Conservation (phyloP, 1,139 yeast species). For the Debaryomyces coudertii region DNA sequence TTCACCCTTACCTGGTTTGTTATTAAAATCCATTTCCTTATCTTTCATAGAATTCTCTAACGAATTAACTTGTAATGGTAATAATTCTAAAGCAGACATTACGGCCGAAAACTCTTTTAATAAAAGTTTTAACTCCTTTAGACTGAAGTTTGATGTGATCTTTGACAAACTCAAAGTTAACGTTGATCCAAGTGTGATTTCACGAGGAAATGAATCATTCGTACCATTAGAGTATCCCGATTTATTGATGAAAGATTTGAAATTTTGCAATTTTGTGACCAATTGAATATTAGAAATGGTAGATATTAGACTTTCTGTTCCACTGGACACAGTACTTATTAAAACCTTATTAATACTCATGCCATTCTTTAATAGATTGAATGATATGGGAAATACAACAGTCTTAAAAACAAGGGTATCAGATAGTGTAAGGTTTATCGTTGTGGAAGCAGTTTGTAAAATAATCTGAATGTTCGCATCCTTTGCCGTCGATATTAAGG, state of each 20-base stretch:
- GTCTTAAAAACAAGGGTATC: constrained; percentile 18
- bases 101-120: constrained; percentile 18
- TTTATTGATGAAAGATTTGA: constrained; percentile 28
- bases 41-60: constrained; percentile 18
- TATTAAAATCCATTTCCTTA: background rate
- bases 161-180: constrained; percentile 23
- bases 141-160: constrained; percentile 19
- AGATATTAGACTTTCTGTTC: constrained; percentile 19
- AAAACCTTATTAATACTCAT: constrained; percentile 35
- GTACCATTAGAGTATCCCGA: constrained; percentile 14
- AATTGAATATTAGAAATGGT: constrained; percentile 26
- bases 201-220: constrained; percentile 24
- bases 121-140: constrained; percentile 18
- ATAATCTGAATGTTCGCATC: constrained; percentile 21
- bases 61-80: constrained; percentile 19
- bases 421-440: constrained; percentile 18
- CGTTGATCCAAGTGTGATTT: constrained; percentile 23
- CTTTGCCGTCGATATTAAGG: constrained; percentile 5
- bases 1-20: constrained; percentile 1
- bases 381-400: constrained; percentile 42
- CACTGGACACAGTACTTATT: constrained; percentile 19
- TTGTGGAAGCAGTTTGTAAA: constrained; percentile 38
- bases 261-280: constrained; percentile 25
- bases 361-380: constrained; percentile 31
- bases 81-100: constrained; percentile 3